Evolutionary conservation across 2,329 filamentous ascomycete genomes (phyloP), one percentile per base, ranked within the genome.

Genomic region (Metarhizium sp.): DNA sequence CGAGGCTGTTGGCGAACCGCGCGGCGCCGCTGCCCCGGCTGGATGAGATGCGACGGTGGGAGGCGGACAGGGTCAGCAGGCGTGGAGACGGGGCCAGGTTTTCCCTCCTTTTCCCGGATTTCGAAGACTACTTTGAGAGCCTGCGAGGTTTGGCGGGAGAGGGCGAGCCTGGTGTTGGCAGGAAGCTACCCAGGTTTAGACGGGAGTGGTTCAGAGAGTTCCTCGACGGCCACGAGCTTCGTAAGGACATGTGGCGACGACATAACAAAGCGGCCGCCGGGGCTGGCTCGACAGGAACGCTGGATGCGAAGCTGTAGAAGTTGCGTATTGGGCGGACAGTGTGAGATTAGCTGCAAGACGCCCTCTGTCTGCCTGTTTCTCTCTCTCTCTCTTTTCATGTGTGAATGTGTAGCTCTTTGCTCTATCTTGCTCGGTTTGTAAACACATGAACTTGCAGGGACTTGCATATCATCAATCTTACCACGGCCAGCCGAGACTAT

Each of bases 21-120:
- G 76, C 75, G 0, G 67, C 60, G 0, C 66, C 86, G 2, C 84
- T 84, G 0, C 59, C 75, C 0, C 25, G 10, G 7, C n/a, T 69
- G 0, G 68, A 71, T 13, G 78, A 78, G 54, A 80, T 81, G 71
- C 62, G 70, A 38, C 64, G 61, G 20, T 87, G 84, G 84, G 84
- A 87, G 60, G 61, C 64, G 2, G 76, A 82, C 2, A 70, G 82
- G 0, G 76, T 86, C 11, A 67, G 68, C 20, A 62, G 65, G 7
- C 77, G 73, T 48, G 83, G 83, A 0, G 83, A 86, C 58, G 80
- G 82, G 0, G 68, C 75, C 0, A 73, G 71, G 2, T 87, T 87
- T 59, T 73, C 76, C 0, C 58, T 25, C 25, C 25, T 25, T 25
- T 25, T 25, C 25, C 25, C 25, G 25, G 25, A 25, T 25, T 25